Conservation (phyloP, 2,329 filamentous ascomycete species). For the Fusarium circinatum region DNA sequence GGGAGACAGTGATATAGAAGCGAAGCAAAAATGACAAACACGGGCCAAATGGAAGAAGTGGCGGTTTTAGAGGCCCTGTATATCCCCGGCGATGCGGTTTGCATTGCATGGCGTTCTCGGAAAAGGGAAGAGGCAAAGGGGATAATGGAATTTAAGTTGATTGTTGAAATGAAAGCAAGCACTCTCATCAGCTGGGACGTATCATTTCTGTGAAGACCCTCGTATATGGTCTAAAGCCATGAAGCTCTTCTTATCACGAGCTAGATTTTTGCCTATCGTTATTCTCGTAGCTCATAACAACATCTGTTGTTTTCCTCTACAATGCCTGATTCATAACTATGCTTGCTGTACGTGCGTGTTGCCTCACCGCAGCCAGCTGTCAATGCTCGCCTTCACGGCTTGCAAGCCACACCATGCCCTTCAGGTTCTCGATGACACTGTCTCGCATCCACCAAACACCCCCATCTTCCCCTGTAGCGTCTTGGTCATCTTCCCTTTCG, state of each 20-base stretch:
- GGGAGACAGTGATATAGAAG: constrained; percentile 30
- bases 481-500: constrained; percentile 35
- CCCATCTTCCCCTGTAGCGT: constrained; percentile 42
- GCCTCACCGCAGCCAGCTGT: neutral
- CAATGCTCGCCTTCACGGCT: constrained; percentile 51
- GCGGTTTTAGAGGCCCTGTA: constrained; percentile 41
- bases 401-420: constrained; percentile 65
- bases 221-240: neutral
- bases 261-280: constrained; percentile 23
- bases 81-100: constrained; percentile 52
- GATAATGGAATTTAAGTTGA: constrained; percentile 48
- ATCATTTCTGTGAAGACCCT: constrained; percentile 7
- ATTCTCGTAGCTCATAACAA: constrained; percentile 33
- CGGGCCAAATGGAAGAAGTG: constrained; percentile 27
- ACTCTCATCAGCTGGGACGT: constrained; percentile 23
- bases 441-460: constrained; percentile 66
- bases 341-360: neutral
- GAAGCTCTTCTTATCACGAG: neutral
- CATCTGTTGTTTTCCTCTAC: constrained; percentile 6
- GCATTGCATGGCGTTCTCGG: constrained; percentile 54
- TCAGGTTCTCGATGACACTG: constrained; percentile 64
- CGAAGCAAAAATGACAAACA: constrained; percentile 24
- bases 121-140: constrained; percentile 46
- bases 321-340: neutral
- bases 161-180: constrained; percentile 45